Evolutionary conservation across 2,329 filamentous ascomycete genomes (phyloP).

Genomic region (Curvularia sp.): DNA sequence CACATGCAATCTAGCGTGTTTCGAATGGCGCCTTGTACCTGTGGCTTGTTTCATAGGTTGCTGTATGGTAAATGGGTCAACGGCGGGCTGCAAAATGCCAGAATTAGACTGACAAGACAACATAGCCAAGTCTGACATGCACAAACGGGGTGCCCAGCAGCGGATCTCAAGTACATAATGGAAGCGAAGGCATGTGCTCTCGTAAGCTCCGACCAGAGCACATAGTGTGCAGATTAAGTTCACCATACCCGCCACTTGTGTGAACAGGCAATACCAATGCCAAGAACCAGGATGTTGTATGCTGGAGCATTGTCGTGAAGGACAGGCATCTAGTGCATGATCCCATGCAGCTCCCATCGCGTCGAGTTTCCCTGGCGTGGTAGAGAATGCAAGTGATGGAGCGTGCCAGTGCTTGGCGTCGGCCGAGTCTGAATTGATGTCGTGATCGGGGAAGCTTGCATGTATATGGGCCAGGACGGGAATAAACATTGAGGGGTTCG

Average conservation of each 20-base stretch:
- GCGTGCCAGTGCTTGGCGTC: neutral
- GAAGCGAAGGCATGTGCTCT: neutral
- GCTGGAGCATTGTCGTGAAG: neutral
- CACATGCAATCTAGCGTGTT: slow-evolving; percentile 1
- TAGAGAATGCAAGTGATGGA: neutral
- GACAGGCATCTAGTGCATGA: neutral
- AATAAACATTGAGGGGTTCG: neutral
- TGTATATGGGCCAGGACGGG: neutral
- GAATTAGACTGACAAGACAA: neutral
- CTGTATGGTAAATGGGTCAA: neutral
- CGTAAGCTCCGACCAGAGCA: neutral
- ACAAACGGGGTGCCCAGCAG: no score
- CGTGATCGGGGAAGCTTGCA: neutral
- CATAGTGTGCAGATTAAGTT: neutral
- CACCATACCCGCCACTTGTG: no score
- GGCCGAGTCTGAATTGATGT: neutral
- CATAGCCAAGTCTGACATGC: neutral
- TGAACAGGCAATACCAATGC: neutral
- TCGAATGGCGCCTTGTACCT: neutral
- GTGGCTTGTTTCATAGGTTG: slow-evolving; percentile 8
- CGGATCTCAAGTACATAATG: no score
- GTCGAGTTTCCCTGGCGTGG: neutral
- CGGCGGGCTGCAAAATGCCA: neutral
- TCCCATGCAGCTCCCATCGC: neutral
- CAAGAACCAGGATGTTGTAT: neutral